Evolutionary conservation across 208 protist species (phyloP), one percentile per base, ranked within the genome.

Genomic region (Trypanosoma cruzi): DNA sequence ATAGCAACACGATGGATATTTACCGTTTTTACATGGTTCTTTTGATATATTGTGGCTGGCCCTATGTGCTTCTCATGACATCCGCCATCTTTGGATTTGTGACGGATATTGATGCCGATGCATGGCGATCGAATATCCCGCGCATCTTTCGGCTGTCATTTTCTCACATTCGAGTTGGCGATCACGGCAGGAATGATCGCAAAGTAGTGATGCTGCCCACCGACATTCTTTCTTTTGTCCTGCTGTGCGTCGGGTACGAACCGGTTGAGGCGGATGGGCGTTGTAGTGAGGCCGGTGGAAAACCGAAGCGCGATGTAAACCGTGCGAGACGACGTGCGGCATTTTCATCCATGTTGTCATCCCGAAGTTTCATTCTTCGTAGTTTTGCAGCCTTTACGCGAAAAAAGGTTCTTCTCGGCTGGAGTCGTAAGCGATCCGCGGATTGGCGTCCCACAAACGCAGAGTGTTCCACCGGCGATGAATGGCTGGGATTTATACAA

Each of bases 71-170:
- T 44, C 81, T 93, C 37, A 78, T 80, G 68, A 92, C 84, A 2
- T 78, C 80, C 0, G 77, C 83, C 53, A 82, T 96, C n/a, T 90
- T 90, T 70, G 87, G 87, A 14, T 81, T 90, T 49, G 81, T 92
- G 11, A 65, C 63, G 7, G 73, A 69, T 57, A 82, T 94, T 68
- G 86, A 92, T 63, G 75, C 81, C 26, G 68, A 78, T 31, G 42
- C 54, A 42, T 96, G 89, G 91, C 73, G 86, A 5, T 71, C 73
- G 16, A 75, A 78, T 59, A 66, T 93, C 5, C 91, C 91, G 31
- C 86, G 86, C 4, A 75, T 93, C 20, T 93, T 96, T 62, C 87
- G 87, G 48, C 76, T 86, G 20, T 88, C 89, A 26, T 94, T 96
- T 57, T 92, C 86, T 2, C 88, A 94, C 58, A 75, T 92, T 46